These are phyloP conservation scores for Citrus trifoliata DNA, from an alignment of 345 rosid species.

Conservation along the genomic window DNA sequence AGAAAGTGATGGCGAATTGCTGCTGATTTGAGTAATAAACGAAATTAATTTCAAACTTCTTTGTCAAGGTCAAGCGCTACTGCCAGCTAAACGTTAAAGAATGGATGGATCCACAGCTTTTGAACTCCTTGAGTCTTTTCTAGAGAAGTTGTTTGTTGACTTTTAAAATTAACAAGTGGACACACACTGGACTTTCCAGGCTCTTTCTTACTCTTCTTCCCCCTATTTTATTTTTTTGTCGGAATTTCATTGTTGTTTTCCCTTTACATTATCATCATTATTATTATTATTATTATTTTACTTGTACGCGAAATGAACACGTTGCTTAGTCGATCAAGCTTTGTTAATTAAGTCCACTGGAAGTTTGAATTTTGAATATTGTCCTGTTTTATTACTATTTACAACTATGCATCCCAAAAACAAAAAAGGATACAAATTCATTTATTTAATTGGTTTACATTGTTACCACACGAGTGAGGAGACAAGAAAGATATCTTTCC, in stretches of 20 bases:
- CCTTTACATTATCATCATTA: background rate
- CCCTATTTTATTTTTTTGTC: no score
- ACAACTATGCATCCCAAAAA: no score
- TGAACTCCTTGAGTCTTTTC: background rate
- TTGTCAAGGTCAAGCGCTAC: slow-evolving; percentile 14
- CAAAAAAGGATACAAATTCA: no score
- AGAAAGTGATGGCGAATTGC: background rate
- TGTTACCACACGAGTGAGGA: no score
- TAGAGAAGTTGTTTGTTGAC: background rate
- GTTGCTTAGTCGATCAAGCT: background rate
- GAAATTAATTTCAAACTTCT: background rate
- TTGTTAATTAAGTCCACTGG: background rate
- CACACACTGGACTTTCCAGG: background rate
- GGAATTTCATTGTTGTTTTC: background rate
- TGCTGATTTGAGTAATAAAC: background rate
- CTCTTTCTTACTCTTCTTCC: background rate
- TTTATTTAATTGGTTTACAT: no score
- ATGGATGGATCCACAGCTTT: background rate
- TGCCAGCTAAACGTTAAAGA: background rate
- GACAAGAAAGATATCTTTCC: background rate
- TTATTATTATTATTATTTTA: background rate
- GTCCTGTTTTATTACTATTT: no score
- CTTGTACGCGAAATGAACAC: background rate
- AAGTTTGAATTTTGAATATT: no score
- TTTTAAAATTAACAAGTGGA: background rate